phyloP scores from a whole-genome alignment of 1,284 basidiomycete genomes.

The Marasmius oreades region DNA sequence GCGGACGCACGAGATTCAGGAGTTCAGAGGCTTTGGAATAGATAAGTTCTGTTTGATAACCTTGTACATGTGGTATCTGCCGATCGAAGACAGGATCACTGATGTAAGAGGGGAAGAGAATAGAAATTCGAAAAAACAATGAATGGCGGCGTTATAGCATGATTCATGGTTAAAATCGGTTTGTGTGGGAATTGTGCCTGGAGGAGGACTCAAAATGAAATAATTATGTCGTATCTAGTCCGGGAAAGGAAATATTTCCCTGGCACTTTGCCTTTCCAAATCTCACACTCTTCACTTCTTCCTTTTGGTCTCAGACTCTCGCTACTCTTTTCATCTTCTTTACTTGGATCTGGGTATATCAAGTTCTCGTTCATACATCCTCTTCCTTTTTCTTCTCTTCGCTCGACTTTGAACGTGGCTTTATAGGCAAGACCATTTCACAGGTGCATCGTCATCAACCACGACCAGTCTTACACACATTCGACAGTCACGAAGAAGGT shows the following conservation, averaged over 20 bases:
- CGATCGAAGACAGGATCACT: too few species aligned
- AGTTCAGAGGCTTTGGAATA: too few species aligned
- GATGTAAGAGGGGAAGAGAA: too few species aligned
- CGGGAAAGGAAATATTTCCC: background rate
- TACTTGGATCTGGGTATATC: conserved; percentile 7
- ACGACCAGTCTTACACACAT: background rate
- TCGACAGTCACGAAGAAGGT: background rate
- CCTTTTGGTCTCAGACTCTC: background rate
- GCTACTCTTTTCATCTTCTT: background rate
- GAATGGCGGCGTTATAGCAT: too few species aligned
- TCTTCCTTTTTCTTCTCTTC: background rate
- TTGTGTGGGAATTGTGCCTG: background rate
- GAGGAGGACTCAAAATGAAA: too few species aligned
- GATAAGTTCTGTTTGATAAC: too few species aligned
- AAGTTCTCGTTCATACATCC: background rate
- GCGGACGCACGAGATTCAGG: too few species aligned
- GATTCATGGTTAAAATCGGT: too few species aligned
- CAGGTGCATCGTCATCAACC: background rate
- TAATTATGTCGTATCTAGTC: background rate
- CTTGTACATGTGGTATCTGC: too few species aligned
- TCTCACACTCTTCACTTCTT: background rate
- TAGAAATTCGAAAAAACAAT: too few species aligned
- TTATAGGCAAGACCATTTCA: background rate
- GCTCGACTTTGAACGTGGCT: background rate
- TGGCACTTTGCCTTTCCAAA: background rate